Evolutionary conservation across 2,329 filamentous ascomycete species (phyloP), one percentile per base, ranked within the genome.

Genomic region (Phyllosticta paracitricarpa): DNA sequence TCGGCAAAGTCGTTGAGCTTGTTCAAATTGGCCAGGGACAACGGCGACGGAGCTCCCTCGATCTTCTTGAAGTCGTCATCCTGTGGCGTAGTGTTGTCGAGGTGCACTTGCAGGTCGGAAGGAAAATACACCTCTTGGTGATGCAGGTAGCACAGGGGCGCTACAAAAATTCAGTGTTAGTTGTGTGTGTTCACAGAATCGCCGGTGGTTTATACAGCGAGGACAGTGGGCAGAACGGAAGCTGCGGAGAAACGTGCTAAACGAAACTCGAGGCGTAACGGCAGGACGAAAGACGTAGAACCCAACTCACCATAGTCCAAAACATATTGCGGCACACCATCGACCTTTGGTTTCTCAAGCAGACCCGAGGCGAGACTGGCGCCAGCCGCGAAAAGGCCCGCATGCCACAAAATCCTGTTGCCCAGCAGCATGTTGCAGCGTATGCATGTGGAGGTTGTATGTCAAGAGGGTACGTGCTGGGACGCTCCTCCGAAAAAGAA

Each of bases 131-230:
- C 65, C 14, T 81, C 78, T 25, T 66, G 62, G 7, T 73, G 72
- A 67, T 78, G 71, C 6, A 80, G 72, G 62, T 77, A 77, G 35
- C 79, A 73, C 9, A 79, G 64, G 0, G 78, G 78, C 12, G 78
- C 78, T 70, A 56, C 7, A 19, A 17, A 12, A 51, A 48, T 30
- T 30, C 14, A 55, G 25, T 28, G 19, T 60, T 14, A 30, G 52
- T 40, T 17, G 24, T n/a, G 14, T 14, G 9, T 26, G 33, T 17
- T n/a, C 17, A 6, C 6, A 48, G 14, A n/a, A 12, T 8, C 53
- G 24, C 52, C 24, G 2, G 26, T 8, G 30, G 24, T 17, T 30
- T 22, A 1, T 14, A 33, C 26, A 33, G 30, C 1, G 17, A 35
- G 25, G 17, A 52, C 1, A 58, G 19, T 40, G 5, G 35, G 51